phyloP scores from a whole-genome alignment of 2,329 filamentous ascomycete species.

The Fusarium avenaceum region DNA sequence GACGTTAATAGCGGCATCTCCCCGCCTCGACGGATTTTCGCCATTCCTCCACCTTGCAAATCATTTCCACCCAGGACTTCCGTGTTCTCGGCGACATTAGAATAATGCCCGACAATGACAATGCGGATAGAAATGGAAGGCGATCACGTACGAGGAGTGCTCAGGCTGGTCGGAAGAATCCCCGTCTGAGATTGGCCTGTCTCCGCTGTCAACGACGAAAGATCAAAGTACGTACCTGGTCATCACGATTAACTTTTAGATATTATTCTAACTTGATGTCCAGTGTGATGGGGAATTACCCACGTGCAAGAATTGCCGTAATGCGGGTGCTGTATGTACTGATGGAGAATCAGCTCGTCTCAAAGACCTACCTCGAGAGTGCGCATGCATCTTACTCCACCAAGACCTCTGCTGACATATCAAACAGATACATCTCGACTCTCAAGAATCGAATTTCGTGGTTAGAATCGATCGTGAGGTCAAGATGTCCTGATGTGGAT shows the following conservation, averaged over 20 bases:
- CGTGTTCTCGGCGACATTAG: neutral
- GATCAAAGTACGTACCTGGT: slow-evolving; percentile 56
- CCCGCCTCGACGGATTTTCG: slow-evolving; percentile 26
- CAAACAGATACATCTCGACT: slow-evolving; percentile 50
- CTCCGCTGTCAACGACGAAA: slow-evolving; percentile 63
- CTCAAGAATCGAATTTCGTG: slow-evolving; percentile 60
- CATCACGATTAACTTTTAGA: neutral
- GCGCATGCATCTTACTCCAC: slow-evolving; percentile 3
- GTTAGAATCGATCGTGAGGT: slow-evolving; percentile 61
- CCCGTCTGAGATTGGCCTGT: slow-evolving; percentile 51
- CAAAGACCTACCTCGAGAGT: slow-evolving; percentile 60
- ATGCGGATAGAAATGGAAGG: neutral
- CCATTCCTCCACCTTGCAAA: slow-evolving; percentile 24
- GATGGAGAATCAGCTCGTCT: slow-evolving; percentile 60
- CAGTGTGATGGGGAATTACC: slow-evolving; percentile 62
- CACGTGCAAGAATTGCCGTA: slow-evolving; percentile 59
- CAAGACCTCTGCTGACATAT: neutral
- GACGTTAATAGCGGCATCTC: slow-evolving; percentile 33
- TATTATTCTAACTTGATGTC: neutral
- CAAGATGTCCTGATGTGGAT: slow-evolving; percentile 59
- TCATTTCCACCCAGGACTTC: neutral
- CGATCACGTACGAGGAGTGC: slow-evolving; percentile 24
- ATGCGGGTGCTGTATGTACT: slow-evolving; percentile 57
- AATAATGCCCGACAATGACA: slow-evolving; percentile 33
- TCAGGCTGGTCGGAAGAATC: slow-evolving; percentile 44